Evolutionary conservation across 2,329 filamentous ascomycete genomes (phyloP).

Genomic region (Fusarium foetens): DNA sequence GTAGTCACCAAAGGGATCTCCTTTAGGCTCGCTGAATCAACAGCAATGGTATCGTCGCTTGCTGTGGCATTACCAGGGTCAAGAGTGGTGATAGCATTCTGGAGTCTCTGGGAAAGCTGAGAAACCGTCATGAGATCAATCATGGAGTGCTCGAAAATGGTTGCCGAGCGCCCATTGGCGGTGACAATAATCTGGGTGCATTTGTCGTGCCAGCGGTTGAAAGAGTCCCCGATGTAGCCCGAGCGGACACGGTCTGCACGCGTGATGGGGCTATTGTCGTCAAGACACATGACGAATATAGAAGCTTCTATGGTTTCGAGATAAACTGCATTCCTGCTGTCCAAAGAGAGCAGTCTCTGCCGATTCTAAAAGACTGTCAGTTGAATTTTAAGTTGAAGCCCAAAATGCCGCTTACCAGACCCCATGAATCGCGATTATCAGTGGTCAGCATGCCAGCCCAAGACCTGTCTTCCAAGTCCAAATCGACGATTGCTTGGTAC

Average conservation of each 20-base stretch:
- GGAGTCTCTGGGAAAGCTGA: neutral
- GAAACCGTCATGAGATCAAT: conserved; percentile 9
- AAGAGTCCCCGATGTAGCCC: conserved; percentile 6
- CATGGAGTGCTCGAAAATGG: conserved; percentile 12
- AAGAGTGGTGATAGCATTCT: neutral
- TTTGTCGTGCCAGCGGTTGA: conserved; percentile 15
- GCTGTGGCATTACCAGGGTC: neutral
- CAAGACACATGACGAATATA: conserved; percentile 10
- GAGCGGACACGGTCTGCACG: neutral
- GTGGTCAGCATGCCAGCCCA: conserved; percentile 12
- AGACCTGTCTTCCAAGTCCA: neutral
- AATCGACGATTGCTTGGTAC: neutral
- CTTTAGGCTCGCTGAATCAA: neutral
- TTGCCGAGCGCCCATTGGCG: conserved; percentile 2
- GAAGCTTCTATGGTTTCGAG: neutral
- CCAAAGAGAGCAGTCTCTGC: neutral
- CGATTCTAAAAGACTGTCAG: neutral
- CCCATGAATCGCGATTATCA: conserved; percentile 10
- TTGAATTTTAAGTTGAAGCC: neutral
- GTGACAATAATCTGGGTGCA: conserved; percentile 6
- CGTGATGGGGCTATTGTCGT: conserved; percentile 1
- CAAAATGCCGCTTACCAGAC: neutral
- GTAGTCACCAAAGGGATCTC: neutral
- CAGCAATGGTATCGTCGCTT: neutral
- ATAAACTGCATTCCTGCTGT: neutral